Percentiles rank a stretch among this genome's conserved stretches.
These are phyloP conservation scores for Trametes meyenii DNA, from an alignment of 768 basidiomycete genomes.

Conservation along the genomic window DNA sequence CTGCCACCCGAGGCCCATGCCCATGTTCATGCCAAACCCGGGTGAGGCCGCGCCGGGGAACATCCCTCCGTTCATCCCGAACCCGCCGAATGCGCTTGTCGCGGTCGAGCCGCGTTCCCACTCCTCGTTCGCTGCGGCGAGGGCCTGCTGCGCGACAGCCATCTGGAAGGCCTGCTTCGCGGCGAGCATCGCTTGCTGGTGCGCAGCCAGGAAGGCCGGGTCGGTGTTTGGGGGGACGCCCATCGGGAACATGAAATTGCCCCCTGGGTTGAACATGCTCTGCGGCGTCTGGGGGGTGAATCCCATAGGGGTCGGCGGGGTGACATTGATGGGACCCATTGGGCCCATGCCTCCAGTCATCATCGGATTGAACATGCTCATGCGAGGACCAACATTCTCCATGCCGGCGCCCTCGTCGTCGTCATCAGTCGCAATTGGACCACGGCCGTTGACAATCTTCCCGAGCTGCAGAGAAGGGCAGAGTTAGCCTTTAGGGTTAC, in stretches of 20 bases:
- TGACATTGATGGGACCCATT: conserved; percentile 30
- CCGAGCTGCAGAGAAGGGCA: conserved; percentile 59
- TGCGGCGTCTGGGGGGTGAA: conserved; percentile 24
- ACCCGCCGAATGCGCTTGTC: conserved; percentile 37
- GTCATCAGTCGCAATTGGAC: conserved; percentile 50
- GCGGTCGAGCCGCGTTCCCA: conserved; percentile 80
- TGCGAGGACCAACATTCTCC: conserved; percentile 35
- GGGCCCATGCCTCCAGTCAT: conserved; percentile 20
- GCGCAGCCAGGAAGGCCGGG: conserved; percentile 65
- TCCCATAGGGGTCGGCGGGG: conserved; percentile 22
- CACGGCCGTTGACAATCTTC: conserved; percentile 82
- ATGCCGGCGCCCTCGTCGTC: conserved; percentile 36
- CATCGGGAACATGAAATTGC: conserved; percentile 31
- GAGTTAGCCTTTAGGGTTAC: background rate
- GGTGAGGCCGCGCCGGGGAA: conserved; percentile 29
- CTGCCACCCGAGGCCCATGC: conserved; percentile 34
- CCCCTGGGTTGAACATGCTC: conserved; percentile 39
- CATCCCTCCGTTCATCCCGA: conserved; percentile 29
- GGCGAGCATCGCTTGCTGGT: conserved; percentile 84
- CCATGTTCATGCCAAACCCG: conserved; percentile 21
- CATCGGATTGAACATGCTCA: conserved; percentile 42
- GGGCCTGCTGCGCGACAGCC: conserved; percentile 89
- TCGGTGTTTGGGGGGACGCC: conserved; percentile 47
- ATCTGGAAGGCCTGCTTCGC: conserved; percentile 91
- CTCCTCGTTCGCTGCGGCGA: conserved; percentile 86